Percentiles rank a stretch among this genome's conserved stretches.
Evolutionary conservation across 768 basidiomycete genomes (phyloP).

Genomic region (Trametes elegans): DNA sequence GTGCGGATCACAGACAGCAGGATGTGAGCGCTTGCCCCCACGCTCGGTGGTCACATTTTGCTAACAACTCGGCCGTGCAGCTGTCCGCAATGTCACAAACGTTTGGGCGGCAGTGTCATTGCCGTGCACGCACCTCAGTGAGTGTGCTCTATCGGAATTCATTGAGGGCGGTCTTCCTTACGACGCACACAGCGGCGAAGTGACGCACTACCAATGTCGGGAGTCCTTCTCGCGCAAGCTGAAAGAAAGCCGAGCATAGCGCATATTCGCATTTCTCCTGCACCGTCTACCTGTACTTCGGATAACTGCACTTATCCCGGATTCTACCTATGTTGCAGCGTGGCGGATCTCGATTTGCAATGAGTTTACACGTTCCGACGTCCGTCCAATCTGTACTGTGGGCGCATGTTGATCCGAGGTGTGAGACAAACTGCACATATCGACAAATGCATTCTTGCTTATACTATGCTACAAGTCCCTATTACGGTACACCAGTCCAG

Average conservation of each 20-base stretch:
- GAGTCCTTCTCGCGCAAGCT: constrained; percentile 70
- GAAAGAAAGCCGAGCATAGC: constrained; percentile 34
- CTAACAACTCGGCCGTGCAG: constrained; percentile 36
- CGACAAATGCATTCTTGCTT: not conserved
- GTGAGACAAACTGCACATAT: not conserved
- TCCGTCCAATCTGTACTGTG: not conserved
- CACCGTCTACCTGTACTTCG: not conserved
- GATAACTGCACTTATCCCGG: not conserved
- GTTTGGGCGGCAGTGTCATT: constrained; percentile 89
- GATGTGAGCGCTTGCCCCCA: constrained; percentile 58
- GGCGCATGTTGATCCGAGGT: not conserved
- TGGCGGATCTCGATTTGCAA: too few species aligned
- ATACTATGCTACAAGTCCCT: not conserved
- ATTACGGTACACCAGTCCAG: not conserved
- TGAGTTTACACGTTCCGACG: not conserved
- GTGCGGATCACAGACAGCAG: constrained; percentile 91
- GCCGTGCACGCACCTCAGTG: constrained; percentile 89
- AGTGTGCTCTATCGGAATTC: constrained; percentile 28
- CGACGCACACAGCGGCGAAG: constrained; percentile 68
- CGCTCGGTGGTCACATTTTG: not conserved
- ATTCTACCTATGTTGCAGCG: not conserved
- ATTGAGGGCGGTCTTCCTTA: not conserved
- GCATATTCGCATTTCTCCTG: not conserved
- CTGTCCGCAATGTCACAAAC: constrained; percentile 95
- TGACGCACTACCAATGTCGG: constrained; percentile 95